Percentiles rank a stretch among this genome's conserved stretches.
Conservation (phyloP, 23 red algal species). For the Gracilaria gracilis region DNA sequence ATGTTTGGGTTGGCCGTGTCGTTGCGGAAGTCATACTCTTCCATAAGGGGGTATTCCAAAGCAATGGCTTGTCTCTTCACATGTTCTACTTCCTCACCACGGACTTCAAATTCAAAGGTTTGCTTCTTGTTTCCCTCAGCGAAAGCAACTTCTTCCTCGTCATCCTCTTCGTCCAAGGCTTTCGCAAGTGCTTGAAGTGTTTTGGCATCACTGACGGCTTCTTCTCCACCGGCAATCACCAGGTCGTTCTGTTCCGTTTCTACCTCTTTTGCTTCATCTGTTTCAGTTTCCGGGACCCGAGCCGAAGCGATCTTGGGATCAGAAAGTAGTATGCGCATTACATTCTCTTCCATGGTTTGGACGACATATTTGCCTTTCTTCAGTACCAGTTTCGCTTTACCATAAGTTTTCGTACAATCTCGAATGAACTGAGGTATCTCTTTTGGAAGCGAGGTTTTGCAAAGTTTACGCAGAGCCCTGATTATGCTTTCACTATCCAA, state of each 20-base stretch:
- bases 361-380: conserved; percentile 87
- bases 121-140: conserved; percentile 53
- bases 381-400: conserved; percentile 95
- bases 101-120: conserved; percentile 80
- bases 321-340: conserved; percentile 73
- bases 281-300: conserved; percentile 59
- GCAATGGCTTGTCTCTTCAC: conserved; percentile 92
- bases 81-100: conserved; percentile 84
- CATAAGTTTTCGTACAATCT: conserved; percentile 92
- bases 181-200: conserved; percentile 66
- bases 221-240: conserved; percentile 63
- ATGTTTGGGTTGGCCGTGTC: conserved; percentile 83
- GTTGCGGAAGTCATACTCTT: conserved; percentile 99
- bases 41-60: conserved; percentile 96
- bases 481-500: conserved; percentile 92
- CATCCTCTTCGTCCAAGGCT: conserved; percentile 84
- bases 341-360: conserved; percentile 78
- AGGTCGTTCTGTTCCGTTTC: conserved; percentile 64
- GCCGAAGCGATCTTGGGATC: conserved; percentile 75
- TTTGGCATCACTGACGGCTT: conserved; percentile 65
- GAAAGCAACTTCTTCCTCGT: conserved; percentile 60
- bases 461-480: conserved; percentile 81
- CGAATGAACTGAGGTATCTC: conserved; percentile 81
- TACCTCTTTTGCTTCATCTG: conserved; percentile 51
- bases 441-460: conserved; percentile 90